Evolutionary conservation across 345 rosid species (phyloP), one percentile per base, ranked within the genome.

Genomic region (Corchorus capsularis): DNA sequence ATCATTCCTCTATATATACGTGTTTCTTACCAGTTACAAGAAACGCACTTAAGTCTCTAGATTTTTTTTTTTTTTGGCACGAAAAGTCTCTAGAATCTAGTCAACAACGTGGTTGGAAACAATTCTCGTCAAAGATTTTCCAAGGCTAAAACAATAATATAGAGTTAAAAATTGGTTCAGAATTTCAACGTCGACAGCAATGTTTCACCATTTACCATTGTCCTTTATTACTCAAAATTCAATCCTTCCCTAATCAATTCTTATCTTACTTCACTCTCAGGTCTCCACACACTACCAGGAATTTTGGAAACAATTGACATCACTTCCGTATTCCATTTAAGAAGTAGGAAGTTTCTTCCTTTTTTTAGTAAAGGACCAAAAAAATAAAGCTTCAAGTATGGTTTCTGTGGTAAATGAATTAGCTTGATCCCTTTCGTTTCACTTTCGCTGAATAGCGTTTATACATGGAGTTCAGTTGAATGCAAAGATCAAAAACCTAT

Each of bases 401-500:
- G 43, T 70, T 70, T n/a, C 8, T 69, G 15, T 17, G 47, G 47
- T 53, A 53, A 60, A 53, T 53, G 34, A 17, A 70, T n/a, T 53
- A 70, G 61, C 9, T 53, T 53, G 61, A 70, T 53, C 27, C 27
- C 27, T 27, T 27, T 27, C 1, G 27, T 27, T 27, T 27, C 73
- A 53, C 3, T 46, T 69, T 49, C 8, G n/a, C 3, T 4, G 45
- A 69, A 50, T 69, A 15, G 20, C 0, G 27, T 45, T 8, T 17
- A 13, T 5, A 69, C 60, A 70, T 16, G 47, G 27, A 27, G 27
- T 27, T 27, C 27, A 69, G 50, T 4, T 50, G 72, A 69, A 69
- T 69, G 20, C 43, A 49, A 68, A 16, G 59, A 69, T 49, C 49
- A 69, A 41, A 27, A 69, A 50, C 59, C 56, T 50, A 69, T 27